A percentile compares a stretch with the other conserved stretches of the same genome.
Conservation (phyloP, 768 basidiomycete genomes). For the Leucogyrophana mollusca region DNA sequence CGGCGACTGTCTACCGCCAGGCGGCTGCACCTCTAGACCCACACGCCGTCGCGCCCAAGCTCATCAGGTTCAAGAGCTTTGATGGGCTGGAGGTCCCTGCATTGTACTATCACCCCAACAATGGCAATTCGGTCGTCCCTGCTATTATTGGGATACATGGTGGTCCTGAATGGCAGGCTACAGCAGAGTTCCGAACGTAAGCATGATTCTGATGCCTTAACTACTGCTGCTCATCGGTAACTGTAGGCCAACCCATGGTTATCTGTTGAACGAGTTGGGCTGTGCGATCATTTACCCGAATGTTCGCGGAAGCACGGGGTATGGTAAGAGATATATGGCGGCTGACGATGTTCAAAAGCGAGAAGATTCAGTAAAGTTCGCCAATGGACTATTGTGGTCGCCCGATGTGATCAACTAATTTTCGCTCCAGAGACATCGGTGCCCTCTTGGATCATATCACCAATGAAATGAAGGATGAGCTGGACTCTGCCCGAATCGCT, state of each 20-base stretch:
- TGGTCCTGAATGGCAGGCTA: constrained; percentile 37
- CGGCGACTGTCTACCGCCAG: constrained; percentile 30
- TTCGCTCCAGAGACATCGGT: constrained; percentile 33
- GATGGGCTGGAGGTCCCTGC: constrained; percentile 40
- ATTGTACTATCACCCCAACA: constrained; percentile 40
- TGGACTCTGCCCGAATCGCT: constrained; percentile 35
- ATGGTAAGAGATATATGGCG: constrained; percentile 39
- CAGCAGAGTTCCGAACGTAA: constrained; percentile 30
- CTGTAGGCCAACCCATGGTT: constrained; percentile 33
- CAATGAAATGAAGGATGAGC: constrained; percentile 29
- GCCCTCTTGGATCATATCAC: constrained; percentile 34
- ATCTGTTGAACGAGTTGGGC: constrained; percentile 39
- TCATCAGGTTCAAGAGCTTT: constrained; percentile 40
- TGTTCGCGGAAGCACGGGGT: constrained; percentile 41
- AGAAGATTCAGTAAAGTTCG: constrained; percentile 42
- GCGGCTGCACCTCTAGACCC: constrained; percentile 28
- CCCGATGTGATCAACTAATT: not conserved
- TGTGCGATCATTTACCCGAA: constrained; percentile 42
- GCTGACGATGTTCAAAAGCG: constrained; percentile 41
- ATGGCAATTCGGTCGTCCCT: constrained; percentile 25
- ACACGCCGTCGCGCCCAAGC: constrained; percentile 28
- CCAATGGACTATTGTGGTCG: not conserved
- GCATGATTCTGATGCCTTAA: constrained; percentile 4
- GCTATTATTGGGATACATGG: constrained; percentile 39
- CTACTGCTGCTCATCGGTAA: not conserved